A percentile compares a stretch with the other conserved stretches of the same genome.
Conservation (phyloP, 148 eudicot species). For the Rhododendron ovatum region DNA sequence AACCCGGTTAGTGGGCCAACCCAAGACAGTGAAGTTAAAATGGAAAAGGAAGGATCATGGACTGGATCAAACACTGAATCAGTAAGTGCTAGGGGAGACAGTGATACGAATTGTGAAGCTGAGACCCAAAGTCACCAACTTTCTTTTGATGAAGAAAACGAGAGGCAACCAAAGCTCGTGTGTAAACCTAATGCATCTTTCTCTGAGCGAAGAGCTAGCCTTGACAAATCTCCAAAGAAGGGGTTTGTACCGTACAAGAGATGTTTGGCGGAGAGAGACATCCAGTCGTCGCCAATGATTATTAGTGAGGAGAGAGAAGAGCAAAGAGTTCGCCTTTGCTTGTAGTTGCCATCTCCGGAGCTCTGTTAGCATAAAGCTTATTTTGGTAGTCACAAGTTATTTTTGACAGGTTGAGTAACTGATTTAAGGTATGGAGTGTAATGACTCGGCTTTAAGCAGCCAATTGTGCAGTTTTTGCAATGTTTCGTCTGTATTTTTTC, state of each 20-base stretch:
- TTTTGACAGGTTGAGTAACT: slow-evolving; percentile 12
- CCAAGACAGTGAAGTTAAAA: slow-evolving; percentile 25
- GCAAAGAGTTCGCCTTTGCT: slow-evolving; percentile 59
- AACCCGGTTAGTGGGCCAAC: slow-evolving; percentile 15
- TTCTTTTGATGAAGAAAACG: slow-evolving; percentile 15
- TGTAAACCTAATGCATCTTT: not conserved
- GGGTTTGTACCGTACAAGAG: slow-evolving; percentile 94
- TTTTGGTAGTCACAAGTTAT: not conserved
- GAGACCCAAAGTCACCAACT: slow-evolving; percentile 26
- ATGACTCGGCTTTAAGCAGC: not conserved
- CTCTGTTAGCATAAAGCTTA: not conserved
- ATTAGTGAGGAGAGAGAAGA: slow-evolving; percentile 41
- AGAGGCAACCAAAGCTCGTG: not conserved
- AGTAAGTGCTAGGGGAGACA: slow-evolving; percentile 19
- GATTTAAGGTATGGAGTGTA: not conserved
- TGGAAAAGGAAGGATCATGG: slow-evolving; percentile 44
- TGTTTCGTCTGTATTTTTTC: not conserved
- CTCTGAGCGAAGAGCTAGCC: slow-evolving; percentile 16
- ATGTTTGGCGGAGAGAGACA: slow-evolving; percentile 43
- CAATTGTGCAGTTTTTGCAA: not conserved
- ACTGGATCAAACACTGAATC: slow-evolving; percentile 39
- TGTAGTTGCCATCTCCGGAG: slow-evolving; percentile 26
- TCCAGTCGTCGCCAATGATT: slow-evolving; percentile 19
- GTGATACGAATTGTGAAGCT: slow-evolving; percentile 24
- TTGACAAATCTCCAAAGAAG: slow-evolving; percentile 24